Base-by-base conservation (phyloP, 306 rosid species). In the Quillaja saponaria region DNA sequence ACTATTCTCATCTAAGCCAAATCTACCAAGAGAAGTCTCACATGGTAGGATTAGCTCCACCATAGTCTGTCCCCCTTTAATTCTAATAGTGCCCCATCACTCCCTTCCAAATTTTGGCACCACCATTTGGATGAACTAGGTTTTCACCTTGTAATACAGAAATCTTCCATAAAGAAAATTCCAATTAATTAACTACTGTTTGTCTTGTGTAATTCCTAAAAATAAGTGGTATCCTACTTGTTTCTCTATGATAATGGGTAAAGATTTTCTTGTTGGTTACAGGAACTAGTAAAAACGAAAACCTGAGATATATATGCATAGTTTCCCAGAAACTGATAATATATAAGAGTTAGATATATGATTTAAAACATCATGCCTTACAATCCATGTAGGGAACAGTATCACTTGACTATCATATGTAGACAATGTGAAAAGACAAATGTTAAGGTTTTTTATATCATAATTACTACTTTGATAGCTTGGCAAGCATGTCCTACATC, bases 391-490 rank as follows among this genome's bases (percentile, higher is more conserved):
- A 60, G 48, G 69, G 68, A 78, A 79, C 70, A 71, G 94, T 77
- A 88, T 81, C 84, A 54, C 67, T 67, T 13, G 78, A 65, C 62
- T 68, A 76, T 79, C 70, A 76, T 63, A 83, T 77, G 76, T 47
- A 87, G 96, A 88, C 99, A 87, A 84, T 34, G 73, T 78, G 89
- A 89, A 86, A 86, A 76, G 96, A 92, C 95, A 92, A 89, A 83
- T 75, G 77, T 89, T 89, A 92, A 86, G 99, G 96, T 89, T 86
- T 71, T 81, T 87, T n/a, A n/a, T n/a, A n/a, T 85, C 96, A 88
- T 78, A 64, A 89, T 74, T 87, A 76, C 84, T 70, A 52, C 77
- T 76, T 82, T 75, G 87, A 82, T 79, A 56, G 77, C 71, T 74
- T 60, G 71, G 71, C 59, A 47, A 65, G 35, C 16, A 76, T 86